Conservation (phyloP, 192 early-diverging fungal genomes). For the Coemansia guatemalensis region DNA sequence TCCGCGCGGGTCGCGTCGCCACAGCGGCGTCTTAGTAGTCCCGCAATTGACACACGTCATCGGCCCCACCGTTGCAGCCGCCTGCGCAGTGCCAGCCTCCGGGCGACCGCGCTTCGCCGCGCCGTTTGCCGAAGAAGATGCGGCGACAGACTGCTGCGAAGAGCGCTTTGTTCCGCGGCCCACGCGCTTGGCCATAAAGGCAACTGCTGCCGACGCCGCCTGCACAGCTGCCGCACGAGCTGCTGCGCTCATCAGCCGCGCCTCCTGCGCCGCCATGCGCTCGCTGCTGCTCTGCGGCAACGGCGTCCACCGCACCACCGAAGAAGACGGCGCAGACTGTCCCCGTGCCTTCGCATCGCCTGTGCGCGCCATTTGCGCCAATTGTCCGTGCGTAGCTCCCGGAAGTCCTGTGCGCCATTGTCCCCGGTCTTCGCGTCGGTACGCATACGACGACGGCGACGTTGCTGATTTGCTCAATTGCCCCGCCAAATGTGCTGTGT, state of each 20-base stretch:
- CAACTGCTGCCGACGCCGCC: conserved; percentile 34
- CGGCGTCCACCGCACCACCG: conserved; percentile 18
- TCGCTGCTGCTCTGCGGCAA: conserved; percentile 33
- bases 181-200: conserved; percentile 28
- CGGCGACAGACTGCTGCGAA: not conserved
- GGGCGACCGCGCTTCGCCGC: conserved; percentile 19
- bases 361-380: not conserved
- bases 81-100: too few species aligned
- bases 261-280: conserved; percentile 29
- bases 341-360: conserved; percentile 2
- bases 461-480: too few species aligned
- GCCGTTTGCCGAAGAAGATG: conserved; percentile 3
- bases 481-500: too few species aligned
- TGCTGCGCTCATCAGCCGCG: conserved; percentile 45
- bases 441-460: too few species aligned
- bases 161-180: conserved; percentile 32
- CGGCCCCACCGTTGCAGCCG: conserved; percentile 20
- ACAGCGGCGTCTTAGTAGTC: conserved; percentile 77
- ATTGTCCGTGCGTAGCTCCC: not conserved
- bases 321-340: not conserved
- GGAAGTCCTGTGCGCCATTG: too few species aligned
- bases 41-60: conserved; percentile 72
- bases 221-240: conserved; percentile 44
- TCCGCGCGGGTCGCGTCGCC: conserved; percentile 71
- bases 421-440: too few species aligned